Base-by-base conservation (phyloP, 768 basidiomycete genomes). In the Tephrocybe rancida region DNA sequence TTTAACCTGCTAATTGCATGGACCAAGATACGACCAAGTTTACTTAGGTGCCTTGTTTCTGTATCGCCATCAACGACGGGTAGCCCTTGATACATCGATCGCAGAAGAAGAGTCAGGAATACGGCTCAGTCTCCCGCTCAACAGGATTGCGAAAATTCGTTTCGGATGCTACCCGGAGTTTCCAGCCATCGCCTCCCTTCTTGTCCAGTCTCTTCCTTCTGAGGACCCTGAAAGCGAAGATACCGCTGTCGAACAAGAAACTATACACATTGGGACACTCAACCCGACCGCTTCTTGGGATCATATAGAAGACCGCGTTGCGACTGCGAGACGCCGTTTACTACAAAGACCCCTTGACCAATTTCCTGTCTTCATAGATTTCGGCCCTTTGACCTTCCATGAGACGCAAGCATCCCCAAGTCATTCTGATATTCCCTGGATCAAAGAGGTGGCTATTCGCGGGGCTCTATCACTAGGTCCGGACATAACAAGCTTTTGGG, bases 51-150 rank as follows among this genome's bases (percentile, higher is more conserved):
- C 78, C 11, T 34, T 81, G 9, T 81, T 76, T 60, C 61, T 78
- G 9, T 72, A 73, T 54, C 74, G 76, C 2, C 80, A 79, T 57
- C 72, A 70, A 47, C 72, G 77, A 48, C 68, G 63, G 22, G 67
- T 73, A 45, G 62, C 65, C 14, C 54, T 76, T 11, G 60, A 65
- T 30, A 58, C 64, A 3, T 58, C 69, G 1, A 56, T 65, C 1
- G 30, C 62, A 1, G 72, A 73, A 16, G 66, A 68, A 13, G 64
- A 64, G 10, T 55, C 65, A 13, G 77, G 80, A 30, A 65, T 83
- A 43, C 64, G 80, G 24, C 67, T 82, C 41, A 75, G 75, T 56
- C 74, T 77, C 45, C 81, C 82, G 9, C 62, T 82, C 18, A 61
- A 67, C 43, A 68, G 70, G 45, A 71, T 84, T 37, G 47, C 57